Conservation (phyloP, 371 early-diverging fungal species). For the Rhizopus arrhizus region DNA sequence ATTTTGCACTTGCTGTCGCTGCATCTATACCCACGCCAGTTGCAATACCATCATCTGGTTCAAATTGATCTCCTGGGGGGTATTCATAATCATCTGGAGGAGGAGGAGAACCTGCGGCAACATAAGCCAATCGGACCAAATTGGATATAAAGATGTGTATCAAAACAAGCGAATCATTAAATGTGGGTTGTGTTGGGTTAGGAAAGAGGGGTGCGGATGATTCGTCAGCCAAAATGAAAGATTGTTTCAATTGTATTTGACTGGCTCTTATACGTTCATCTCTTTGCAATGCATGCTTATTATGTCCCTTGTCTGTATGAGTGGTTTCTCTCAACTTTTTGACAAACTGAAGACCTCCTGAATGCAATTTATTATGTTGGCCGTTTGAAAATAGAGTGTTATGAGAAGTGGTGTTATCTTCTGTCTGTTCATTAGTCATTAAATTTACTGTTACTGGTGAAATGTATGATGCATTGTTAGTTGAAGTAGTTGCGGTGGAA, state of each 20-base stretch:
- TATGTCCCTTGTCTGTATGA: constrained; percentile 31
- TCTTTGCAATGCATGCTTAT: constrained; percentile 37
- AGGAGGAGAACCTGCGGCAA: constrained; percentile 69
- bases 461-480: constrained; percentile 13
- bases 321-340: constrained; percentile 42
- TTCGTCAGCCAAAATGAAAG: constrained; percentile 46
- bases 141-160: constrained; percentile 61
- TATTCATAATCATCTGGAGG: constrained; percentile 61
- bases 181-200: constrained; percentile 58
- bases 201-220: constrained; percentile 56
- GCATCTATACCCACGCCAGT: constrained; percentile 71
- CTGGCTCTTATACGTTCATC: constrained; percentile 40
- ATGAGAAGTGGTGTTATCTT: not conserved
- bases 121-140: constrained; percentile 65
- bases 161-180: constrained; percentile 59
- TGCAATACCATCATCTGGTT: constrained; percentile 66
- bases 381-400: constrained; percentile 16
- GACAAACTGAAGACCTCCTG: constrained; percentile 41
- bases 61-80: constrained; percentile 53
- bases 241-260: constrained; percentile 35
- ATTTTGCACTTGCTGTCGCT: constrained; percentile 67
- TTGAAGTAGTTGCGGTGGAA: not conserved
- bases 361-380: constrained; percentile 35
- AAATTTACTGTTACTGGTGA: constrained; percentile 1
- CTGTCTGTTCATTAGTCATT: constrained; percentile 1